phyloP scores from a whole-genome alignment of 2,329 filamentous ascomycete species.

The Colletotrichum neosansevieriae region DNA sequence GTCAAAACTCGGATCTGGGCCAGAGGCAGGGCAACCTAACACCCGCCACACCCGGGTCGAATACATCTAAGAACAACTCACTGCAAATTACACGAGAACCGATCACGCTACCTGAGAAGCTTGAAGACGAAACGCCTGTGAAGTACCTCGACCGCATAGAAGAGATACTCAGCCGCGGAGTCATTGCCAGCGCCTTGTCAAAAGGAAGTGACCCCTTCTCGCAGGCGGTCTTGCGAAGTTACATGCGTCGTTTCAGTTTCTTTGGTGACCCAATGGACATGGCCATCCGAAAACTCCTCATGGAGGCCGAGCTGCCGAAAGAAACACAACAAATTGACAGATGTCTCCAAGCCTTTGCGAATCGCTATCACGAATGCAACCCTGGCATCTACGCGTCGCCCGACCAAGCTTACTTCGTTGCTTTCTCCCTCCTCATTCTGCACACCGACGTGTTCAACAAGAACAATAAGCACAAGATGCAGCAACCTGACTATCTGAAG shows the following conservation, averaged over 20 bases:
- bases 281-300: slow-evolving; percentile 93
- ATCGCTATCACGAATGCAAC: slow-evolving; percentile 98
- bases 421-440: slow-evolving; percentile 94
- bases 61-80: slow-evolving; percentile 84
- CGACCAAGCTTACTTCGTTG: slow-evolving; percentile 98
- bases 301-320: slow-evolving; percentile 95
- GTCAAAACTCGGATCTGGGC: slow-evolving; percentile 82
- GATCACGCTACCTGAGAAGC: slow-evolving; percentile 78
- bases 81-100: slow-evolving; percentile 81
- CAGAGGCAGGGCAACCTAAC: slow-evolving; percentile 76
- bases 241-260: slow-evolving; percentile 94
- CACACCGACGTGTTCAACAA: slow-evolving; percentile 99
- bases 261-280: slow-evolving; percentile 99
- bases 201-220: slow-evolving; percentile 90
- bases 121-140: slow-evolving; percentile 89
- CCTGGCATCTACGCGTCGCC: slow-evolving; percentile 91
- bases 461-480: slow-evolving; percentile 99
- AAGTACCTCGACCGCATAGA: slow-evolving; percentile 90
- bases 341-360: slow-evolving; percentile 92
- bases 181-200: slow-evolving; percentile 86
- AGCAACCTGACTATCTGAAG: slow-evolving; percentile 93
- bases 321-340: slow-evolving; percentile 99
- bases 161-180: slow-evolving; percentile 80
- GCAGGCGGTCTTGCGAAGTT: slow-evolving; percentile 86
- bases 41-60: slow-evolving; percentile 76